Conservation (phyloP, 2,329 filamentous ascomycete genomes). For the Phialophora chinensis region DNA sequence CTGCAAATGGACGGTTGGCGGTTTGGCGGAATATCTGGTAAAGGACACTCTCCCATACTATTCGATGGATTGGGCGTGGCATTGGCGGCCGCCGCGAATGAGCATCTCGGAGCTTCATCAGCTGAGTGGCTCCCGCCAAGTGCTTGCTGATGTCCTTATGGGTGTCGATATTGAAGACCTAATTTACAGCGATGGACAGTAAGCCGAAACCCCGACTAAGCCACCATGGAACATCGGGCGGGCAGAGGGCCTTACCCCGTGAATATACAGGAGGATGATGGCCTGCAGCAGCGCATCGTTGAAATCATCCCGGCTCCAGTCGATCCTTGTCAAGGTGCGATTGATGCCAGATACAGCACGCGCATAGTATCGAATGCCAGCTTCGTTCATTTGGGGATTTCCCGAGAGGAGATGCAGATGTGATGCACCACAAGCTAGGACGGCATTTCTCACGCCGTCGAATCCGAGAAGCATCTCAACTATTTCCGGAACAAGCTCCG, state of each 20-base stretch:
- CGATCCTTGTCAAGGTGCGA: slow-evolving; percentile 25
- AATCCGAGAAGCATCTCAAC: slow-evolving; percentile 28
- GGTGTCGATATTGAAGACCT: slow-evolving; percentile 26
- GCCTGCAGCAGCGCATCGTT: slow-evolving; percentile 25
- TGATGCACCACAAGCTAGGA: slow-evolving; percentile 29
- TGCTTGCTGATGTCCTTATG: slow-evolving; percentile 28
- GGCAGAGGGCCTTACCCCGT: slow-evolving; percentile 25
- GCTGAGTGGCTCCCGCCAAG: slow-evolving; percentile 29
- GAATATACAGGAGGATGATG: slow-evolving; percentile 30
- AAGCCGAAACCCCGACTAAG: neutral
- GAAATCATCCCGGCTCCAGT: slow-evolving; percentile 27
- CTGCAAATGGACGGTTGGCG: slow-evolving; percentile 25
- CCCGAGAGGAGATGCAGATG: slow-evolving; percentile 22
- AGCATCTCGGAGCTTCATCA: slow-evolving; percentile 28
- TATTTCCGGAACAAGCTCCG: slow-evolving; percentile 24
- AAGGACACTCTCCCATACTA: slow-evolving; percentile 32
- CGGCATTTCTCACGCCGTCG: slow-evolving; percentile 27
- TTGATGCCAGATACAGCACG: slow-evolving; percentile 25
- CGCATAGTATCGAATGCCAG: slow-evolving; percentile 27
- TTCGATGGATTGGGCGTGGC: slow-evolving; percentile 30
- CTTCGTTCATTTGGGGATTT: slow-evolving; percentile 24
- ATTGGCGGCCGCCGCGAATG: slow-evolving; percentile 25
- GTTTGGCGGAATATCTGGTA: slow-evolving; percentile 33
- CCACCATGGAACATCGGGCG: too few relatives aligned
- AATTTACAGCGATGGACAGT: neutral